Base-by-base conservation (phyloP, 2,329 filamentous ascomycete species). In the Aspergillus latus region DNA sequence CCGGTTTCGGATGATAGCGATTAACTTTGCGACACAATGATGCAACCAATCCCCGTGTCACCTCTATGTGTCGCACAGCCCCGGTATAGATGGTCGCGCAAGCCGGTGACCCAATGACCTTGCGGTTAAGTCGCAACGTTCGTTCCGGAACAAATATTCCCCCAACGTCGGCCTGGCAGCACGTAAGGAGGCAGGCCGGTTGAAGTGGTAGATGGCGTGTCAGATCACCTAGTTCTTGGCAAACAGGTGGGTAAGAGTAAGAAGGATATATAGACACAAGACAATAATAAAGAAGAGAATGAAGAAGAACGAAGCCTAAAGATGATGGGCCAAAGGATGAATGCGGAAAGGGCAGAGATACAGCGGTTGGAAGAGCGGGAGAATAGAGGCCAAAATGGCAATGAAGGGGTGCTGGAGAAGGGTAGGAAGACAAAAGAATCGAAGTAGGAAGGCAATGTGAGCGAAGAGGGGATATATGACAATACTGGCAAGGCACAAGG, bases 1-100 rank as follows among this genome's bases (percentile, higher is more conserved):
- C 52, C 48, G 36, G 56, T 39, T 46, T 54, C 45, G 40, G 57
- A 49, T 42, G 36, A 47, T 48, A 51, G 37, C 52, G 55, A 52
- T 59, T 51, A 58, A 59, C 43, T 59, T 66, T 63, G 62, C 68
- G 69, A 71, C 63, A 71, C 65, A 56, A 64, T 67, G 68, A 70
- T 70, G 67, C 64, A 71, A 67, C 64, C 57, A 49, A 54, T 51
- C 42, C 52, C 47, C 49, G 62, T 65, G 57, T 57, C 34, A 64
- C 63, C 51, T 49, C 51, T 49, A 15, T 36, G 54, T 39, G 58
- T 63, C 57, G 57, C 57, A 64, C 60, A 61, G 57, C 51, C 53
- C 56, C 57, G 58, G 55, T 60, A 47, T 52, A 44, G 47, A 54
- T 52, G 43, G 49, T 62, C 37, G 59, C 58, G 59, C 54, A 57